Percentiles rank a stretch among this genome's conserved stretches.
phyloP scores from a whole-genome alignment of 2,329 filamentous ascomycete species.

The Colletotrichum phormii region DNA sequence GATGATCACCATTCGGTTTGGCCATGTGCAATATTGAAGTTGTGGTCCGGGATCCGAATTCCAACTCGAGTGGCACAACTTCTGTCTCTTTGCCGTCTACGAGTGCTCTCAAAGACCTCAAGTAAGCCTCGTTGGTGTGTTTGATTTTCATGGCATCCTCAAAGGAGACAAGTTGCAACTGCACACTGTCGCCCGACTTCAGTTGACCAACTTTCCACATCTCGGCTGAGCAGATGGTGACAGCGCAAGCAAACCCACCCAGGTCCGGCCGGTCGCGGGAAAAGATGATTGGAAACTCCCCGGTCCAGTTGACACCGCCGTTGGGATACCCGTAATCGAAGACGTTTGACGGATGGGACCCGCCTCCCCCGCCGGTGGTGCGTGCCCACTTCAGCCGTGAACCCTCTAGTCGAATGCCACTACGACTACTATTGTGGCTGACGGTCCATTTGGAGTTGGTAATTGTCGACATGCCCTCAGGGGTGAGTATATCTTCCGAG shows the following conservation, averaged over 20 bases:
- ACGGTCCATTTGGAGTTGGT: constrained; percentile 70
- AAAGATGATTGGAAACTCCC: constrained; percentile 49
- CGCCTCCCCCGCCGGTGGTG: constrained; percentile 70
- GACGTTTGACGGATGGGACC: constrained; percentile 70
- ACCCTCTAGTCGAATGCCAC: constrained; percentile 69
- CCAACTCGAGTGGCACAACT: neutral
- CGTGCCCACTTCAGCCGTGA: constrained; percentile 70
- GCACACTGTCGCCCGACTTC: constrained; percentile 42
- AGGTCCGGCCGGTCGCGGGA: constrained; percentile 46
- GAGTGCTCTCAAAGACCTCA: neutral
- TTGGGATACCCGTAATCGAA: constrained; percentile 69
- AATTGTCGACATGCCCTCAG: constrained; percentile 66
- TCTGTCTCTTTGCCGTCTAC: neutral
- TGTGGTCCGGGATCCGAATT: neutral
- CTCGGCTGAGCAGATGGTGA: constrained; percentile 46
- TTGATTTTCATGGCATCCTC: neutral
- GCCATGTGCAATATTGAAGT: constrained; percentile 42
- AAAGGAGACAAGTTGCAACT: constrained; percentile 10
- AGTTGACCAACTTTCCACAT: constrained; percentile 52
- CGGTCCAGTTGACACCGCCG: constrained; percentile 49
- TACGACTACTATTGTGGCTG: constrained; percentile 70
- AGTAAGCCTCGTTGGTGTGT: neutral
- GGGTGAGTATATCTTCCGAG: constrained; percentile 45
- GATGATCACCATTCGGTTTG: constrained; percentile 43
- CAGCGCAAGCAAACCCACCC: constrained; percentile 46